Evolutionary conservation across 1,139 yeast species (phyloP).

Genomic region (Pichia sp.): DNA sequence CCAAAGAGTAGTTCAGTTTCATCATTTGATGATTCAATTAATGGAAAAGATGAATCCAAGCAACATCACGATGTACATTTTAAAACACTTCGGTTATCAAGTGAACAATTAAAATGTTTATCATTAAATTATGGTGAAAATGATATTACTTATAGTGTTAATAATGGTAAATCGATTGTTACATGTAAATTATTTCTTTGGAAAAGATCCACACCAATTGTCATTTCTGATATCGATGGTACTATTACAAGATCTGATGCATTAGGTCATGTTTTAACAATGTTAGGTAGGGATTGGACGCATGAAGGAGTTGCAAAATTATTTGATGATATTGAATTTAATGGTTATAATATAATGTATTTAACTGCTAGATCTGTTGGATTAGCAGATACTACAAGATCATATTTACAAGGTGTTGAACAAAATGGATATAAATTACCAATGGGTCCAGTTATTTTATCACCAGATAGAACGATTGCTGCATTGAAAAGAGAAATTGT

Average conservation of each 20-base stretch:
- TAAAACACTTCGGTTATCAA: conserved; percentile 84
- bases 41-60: background rate
- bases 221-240: conserved; percentile 96
- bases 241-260: conserved; percentile 98
- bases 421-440: conserved; percentile 78
- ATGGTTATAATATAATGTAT: conserved; percentile 92
- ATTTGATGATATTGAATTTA: conserved; percentile 74
- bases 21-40: background rate
- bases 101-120: conserved; percentile 76
- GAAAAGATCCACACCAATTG: conserved; percentile 83
- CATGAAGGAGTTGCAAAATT: conserved; percentile 92
- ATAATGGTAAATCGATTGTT: conserved; percentile 74
- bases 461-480: conserved; percentile 97
- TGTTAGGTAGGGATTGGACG: conserved; percentile 97
- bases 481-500: conserved; percentile 90
- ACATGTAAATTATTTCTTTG: conserved; percentile 74
- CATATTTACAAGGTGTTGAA: conserved; percentile 69
- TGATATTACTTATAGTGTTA: conserved; percentile 69
- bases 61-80: conserved; percentile 39
- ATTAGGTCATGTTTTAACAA: conserved; percentile 88
- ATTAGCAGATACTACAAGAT: conserved; percentile 88
- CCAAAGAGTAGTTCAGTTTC: conserved; percentile 1
- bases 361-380: conserved; percentile 95
- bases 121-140: conserved; percentile 76
- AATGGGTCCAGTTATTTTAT: conserved; percentile 85